Evolutionary conservation across 2,329 filamentous ascomycete species (phyloP).

Genomic region (Ophiostoma sp.): DNA sequence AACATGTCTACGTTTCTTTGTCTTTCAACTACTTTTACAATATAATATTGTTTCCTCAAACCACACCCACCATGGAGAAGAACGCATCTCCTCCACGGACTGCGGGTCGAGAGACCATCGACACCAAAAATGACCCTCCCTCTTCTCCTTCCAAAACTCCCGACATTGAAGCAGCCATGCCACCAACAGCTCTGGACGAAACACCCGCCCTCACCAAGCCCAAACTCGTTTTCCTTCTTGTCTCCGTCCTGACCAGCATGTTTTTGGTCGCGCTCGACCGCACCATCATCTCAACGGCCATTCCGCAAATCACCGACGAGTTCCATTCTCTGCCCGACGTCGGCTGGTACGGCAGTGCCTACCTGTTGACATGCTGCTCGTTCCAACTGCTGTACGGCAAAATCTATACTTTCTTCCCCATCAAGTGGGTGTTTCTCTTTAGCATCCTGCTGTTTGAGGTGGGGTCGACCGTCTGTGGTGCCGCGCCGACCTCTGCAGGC

Average conservation of each 20-base stretch:
- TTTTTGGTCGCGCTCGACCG: constrained; percentile 43
- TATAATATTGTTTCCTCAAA: background rate
- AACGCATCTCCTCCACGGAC: background rate
- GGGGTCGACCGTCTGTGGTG: constrained; percentile 44
- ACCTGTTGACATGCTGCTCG: constrained; percentile 28
- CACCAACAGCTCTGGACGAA: background rate
- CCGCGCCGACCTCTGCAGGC: constrained; percentile 42
- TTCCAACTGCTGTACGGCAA: constrained; percentile 44
- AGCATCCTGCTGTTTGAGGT: constrained; percentile 42
- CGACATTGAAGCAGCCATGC: background rate
- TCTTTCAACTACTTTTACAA: too few relatives aligned
- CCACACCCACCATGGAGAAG: background rate
- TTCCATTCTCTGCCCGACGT: constrained; percentile 29
- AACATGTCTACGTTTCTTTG: too few relatives aligned
- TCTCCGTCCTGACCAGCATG: constrained; percentile 41
- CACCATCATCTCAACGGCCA: constrained; percentile 33
- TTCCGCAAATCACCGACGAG: constrained; percentile 30
- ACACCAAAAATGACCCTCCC: background rate
- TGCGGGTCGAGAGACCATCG: background rate
- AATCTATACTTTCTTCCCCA: constrained; percentile 42
- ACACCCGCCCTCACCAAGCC: constrained; percentile 18
- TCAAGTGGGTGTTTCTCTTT: constrained; percentile 38
- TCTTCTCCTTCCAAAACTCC: too few relatives aligned
- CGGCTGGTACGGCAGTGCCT: constrained; percentile 31
- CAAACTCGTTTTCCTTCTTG: constrained; percentile 37